These are phyloP conservation scores for Fraxinus angustifolia DNA, from an alignment of 305 asterid species.

Conservation along the genomic window DNA sequence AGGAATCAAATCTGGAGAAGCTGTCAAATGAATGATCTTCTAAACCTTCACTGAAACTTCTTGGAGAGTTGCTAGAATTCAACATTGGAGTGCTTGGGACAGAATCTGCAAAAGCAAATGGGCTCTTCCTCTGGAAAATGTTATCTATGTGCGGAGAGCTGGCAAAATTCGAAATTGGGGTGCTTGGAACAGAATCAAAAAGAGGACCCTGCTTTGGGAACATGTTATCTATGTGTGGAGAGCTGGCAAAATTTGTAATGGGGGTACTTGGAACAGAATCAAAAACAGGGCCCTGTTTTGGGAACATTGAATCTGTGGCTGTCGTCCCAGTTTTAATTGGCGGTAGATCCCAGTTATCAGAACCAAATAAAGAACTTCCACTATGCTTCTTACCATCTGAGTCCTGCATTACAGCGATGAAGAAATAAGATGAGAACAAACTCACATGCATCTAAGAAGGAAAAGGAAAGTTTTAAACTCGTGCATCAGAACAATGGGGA, in stretches of 20 bases:
- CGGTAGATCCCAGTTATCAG: slow-evolving; percentile 63
- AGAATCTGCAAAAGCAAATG: slow-evolving; percentile 53
- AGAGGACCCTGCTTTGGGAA: slow-evolving; percentile 47
- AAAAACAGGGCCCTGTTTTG: slow-evolving; percentile 58
- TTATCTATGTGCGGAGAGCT: slow-evolving; percentile 32
- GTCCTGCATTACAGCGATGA: slow-evolving; percentile 39
- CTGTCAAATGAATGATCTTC: slow-evolving; percentile 65
- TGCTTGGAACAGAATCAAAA: slow-evolving; percentile 55
- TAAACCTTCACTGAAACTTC: slow-evolving; percentile 41
- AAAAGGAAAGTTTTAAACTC: background rate
- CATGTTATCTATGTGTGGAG: slow-evolving; percentile 49
- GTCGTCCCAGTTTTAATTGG: slow-evolving; percentile 58
- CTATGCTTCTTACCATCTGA: slow-evolving; percentile 34
- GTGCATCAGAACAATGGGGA: background rate
- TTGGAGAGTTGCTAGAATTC: slow-evolving; percentile 58
- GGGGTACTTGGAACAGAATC: slow-evolving; percentile 91
- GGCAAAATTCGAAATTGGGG: slow-evolving; percentile 36
- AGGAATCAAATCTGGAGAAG: slow-evolving; percentile 90
- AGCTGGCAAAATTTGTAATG: slow-evolving; percentile 35
- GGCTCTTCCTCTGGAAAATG: slow-evolving; percentile 29
- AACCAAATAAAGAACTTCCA: slow-evolving; percentile 47
- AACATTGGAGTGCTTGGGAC: slow-evolving; percentile 83
- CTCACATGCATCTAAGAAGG: background rate
- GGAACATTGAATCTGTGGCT: slow-evolving; percentile 29
- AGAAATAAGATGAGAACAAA: slow-evolving; percentile 5